Evolutionary conservation across 2,329 filamentous ascomycete genomes (phyloP).

Genomic region (Leptographium procerum): DNA sequence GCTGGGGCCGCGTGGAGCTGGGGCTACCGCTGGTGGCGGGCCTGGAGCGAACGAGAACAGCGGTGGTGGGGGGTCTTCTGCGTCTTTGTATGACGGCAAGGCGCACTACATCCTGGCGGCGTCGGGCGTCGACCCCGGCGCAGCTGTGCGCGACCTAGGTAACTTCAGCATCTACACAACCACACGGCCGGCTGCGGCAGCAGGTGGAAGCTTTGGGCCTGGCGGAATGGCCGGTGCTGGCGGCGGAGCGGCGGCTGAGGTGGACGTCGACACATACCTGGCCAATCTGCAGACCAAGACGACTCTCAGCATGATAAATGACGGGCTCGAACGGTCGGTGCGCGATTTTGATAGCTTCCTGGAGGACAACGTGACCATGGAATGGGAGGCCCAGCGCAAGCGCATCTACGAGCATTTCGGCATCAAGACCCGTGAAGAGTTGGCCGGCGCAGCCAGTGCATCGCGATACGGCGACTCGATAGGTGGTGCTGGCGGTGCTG

Average conservation of each 20-base stretch:
- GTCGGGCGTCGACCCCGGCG: constrained; percentile 80
- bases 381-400: constrained; percentile 90
- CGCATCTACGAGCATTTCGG: constrained; percentile 96
- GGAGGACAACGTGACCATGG: constrained; percentile 87
- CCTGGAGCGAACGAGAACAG: neutral
- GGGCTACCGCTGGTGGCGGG: constrained; percentile 7
- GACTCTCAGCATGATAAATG: constrained; percentile 79
- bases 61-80: constrained; percentile 14
- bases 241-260: constrained; percentile 29
- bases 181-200: constrained; percentile 8
- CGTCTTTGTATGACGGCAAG: constrained; percentile 47
- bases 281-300: constrained; percentile 82
- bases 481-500: constrained; percentile 13
- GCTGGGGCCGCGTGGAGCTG: constrained; percentile 47
- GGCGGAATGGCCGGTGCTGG: neutral
- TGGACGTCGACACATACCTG: constrained; percentile 69
- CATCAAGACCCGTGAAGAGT: constrained; percentile 51
- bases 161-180: constrained; percentile 49
- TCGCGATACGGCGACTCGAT: constrained; percentile 10
- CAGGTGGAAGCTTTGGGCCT: neutral
- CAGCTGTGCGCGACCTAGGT: constrained; percentile 77
- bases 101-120: constrained; percentile 85
- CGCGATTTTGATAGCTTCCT: constrained; percentile 89
- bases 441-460: constrained; percentile 9
- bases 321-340: constrained; percentile 80